Evolutionary conservation across 352 stramenopile genomes (phyloP).

Genomic region (Phytophthora colocasiae): DNA sequence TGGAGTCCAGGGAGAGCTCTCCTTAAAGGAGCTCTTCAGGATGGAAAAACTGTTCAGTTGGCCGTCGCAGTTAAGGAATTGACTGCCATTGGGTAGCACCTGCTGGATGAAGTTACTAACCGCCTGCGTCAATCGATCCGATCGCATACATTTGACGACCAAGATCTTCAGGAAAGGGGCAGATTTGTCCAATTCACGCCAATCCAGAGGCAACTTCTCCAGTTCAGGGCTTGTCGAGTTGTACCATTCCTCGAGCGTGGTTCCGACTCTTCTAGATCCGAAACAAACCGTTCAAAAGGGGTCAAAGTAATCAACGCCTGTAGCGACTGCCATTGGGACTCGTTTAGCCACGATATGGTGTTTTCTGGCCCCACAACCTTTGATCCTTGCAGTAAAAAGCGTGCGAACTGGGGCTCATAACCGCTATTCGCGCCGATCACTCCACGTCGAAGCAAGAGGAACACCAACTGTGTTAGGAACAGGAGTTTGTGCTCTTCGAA

Average conservation of each 20-base stretch:
- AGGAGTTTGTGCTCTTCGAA: constrained; percentile 94
- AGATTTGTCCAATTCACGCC: constrained; percentile 91
- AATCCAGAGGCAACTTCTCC: constrained; percentile 93
- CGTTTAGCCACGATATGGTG: constrained; percentile 83
- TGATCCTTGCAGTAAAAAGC: constrained; percentile 83
- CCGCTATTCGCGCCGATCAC: constrained; percentile 68
- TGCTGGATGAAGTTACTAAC: constrained; percentile 94
- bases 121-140: constrained; percentile 93
- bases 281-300: constrained; percentile 87
- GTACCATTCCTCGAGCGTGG: constrained; percentile 93
- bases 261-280: constrained; percentile 90
- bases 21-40: constrained; percentile 93
- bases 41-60: constrained; percentile 96
- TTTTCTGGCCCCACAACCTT: constrained; percentile 76
- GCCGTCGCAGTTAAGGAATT: constrained; percentile 87
- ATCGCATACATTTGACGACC: constrained; percentile 94
- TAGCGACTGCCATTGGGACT: constrained; percentile 87
- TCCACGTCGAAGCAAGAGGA: constrained; percentile 80
- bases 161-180: constrained; percentile 94
- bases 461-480: constrained; percentile 89
- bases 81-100: constrained; percentile 73
- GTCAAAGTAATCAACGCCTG: constrained; percentile 80
- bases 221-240: constrained; percentile 83
- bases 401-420: constrained; percentile 77
- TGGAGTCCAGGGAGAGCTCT: constrained; percentile 95